phyloP scores from a whole-genome alignment of 1,284 basidiomycete species.

The Trichosporon inkin region DNA sequence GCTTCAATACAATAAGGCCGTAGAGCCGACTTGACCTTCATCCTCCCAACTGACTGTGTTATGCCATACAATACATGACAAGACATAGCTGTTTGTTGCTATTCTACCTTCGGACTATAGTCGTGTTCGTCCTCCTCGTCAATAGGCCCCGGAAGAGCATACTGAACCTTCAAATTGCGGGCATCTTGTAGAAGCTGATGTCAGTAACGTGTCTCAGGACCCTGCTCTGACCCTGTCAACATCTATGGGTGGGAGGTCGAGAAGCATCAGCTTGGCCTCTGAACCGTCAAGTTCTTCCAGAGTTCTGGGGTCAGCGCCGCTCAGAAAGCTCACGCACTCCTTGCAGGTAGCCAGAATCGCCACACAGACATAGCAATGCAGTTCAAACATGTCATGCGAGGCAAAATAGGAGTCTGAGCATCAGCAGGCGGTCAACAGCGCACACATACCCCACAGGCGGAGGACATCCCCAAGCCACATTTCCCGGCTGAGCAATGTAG shows the following conservation, averaged over 20 bases:
- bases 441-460: constrained; percentile 43
- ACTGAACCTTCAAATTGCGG: constrained; percentile 38
- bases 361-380: constrained; percentile 49
- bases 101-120: background rate
- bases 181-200: constrained; percentile 43
- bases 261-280: constrained; percentile 37
- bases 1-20: too few species aligned
- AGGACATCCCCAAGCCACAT: constrained; percentile 48
- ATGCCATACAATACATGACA: constrained; percentile 6
- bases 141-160: constrained; percentile 33
- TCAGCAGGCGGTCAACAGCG: background rate
- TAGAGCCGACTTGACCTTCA: too few species aligned
- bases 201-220: background rate
- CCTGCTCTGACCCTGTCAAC: constrained; percentile 39
- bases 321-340: constrained; percentile 33
- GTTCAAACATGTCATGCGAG: constrained; percentile 43
- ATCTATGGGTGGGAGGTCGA: constrained; percentile 47
- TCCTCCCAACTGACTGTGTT: too few species aligned
- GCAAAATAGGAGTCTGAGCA: constrained; percentile 45
- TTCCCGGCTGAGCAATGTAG: constrained; percentile 41
- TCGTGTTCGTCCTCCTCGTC: constrained; percentile 20
- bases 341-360: constrained; percentile 46
- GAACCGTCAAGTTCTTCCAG: constrained; percentile 46
- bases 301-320: constrained; percentile 16
- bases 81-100: background rate